These are phyloP conservation scores for Eleusine indica DNA, from an alignment of 176 grass and related monocot genomes.

Conservation along the genomic window DNA sequence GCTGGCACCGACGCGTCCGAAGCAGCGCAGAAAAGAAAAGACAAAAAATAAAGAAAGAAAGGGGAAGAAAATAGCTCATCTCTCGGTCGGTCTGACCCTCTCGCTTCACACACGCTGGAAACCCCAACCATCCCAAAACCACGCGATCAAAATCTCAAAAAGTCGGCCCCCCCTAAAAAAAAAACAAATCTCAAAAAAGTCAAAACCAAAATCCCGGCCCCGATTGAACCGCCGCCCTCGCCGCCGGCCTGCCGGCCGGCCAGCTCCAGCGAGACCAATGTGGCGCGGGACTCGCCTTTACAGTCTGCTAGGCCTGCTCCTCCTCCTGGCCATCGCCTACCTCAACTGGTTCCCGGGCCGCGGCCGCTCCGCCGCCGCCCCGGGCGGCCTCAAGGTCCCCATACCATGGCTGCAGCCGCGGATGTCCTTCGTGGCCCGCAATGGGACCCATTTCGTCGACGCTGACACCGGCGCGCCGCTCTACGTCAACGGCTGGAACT, in stretches of 20 bases:
- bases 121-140: too few species aligned
- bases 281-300: slow-evolving; percentile 55
- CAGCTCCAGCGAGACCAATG: slow-evolving; percentile 24
- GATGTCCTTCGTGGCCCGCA: slow-evolving; percentile 67
- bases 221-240: background rate
- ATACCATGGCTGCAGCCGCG: slow-evolving; percentile 84
- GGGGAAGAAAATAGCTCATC: too few species aligned
- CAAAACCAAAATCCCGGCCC: background rate
- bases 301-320: slow-evolving; percentile 64
- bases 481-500: slow-evolving; percentile 97
- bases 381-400: slow-evolving; percentile 52
- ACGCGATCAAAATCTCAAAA: too few species aligned
- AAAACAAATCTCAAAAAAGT: background rate
- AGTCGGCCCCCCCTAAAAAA: too few species aligned
- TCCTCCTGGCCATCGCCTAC: slow-evolving; percentile 68
- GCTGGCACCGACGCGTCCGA: background rate
- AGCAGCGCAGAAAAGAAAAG: too few species aligned
- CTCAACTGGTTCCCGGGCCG: slow-evolving; percentile 48
- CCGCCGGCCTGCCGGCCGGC: background rate
- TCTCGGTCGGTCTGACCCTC: too few species aligned
- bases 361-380: slow-evolving; percentile 3
- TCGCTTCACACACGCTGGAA: too few species aligned
- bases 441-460: slow-evolving; percentile 73
- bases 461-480: slow-evolving; percentile 50
- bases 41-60: too few species aligned